Evolutionary conservation across 2,329 filamentous ascomycete genomes (phyloP), one percentile per base, ranked within the genome.

Genomic region (Epicoccum sorghinum): DNA sequence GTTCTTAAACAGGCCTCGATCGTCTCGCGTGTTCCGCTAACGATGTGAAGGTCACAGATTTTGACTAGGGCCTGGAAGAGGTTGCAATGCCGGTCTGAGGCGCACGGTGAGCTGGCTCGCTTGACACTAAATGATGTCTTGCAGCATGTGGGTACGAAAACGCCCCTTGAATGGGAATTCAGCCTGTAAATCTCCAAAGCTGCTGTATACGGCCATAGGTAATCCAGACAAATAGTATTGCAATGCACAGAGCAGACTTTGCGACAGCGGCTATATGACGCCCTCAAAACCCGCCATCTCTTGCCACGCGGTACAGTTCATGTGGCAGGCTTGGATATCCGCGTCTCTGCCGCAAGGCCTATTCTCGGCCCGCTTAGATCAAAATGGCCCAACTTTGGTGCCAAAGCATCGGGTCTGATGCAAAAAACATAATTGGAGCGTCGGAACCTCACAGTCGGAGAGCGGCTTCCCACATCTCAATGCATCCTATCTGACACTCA

Each of bases 361-460:
- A 51, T 52, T 50, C 48, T 55, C 48, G 45, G 48, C 57, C 52
- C 46, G 53, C 49, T 48, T 50, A 51, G 53, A 52, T 40, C 47
- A 43, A 32, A 47, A 55, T 55, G 42, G 47, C 42, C 47, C 47
- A 51, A 39, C 39, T 48, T 33, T 47, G 55, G 47, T 50, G 52
- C 56, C 56, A 55, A 33, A 52, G 52, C 40, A 47, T 41, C 52
- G 56, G 56, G 56, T 52, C 44, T 42, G 23, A 43, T 36, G 56
- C 51, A 60, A 61, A 61, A 59, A 44, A 47, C 47, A 46, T 57
- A 52, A 62, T 62, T 62, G 60, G 52, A 52, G 52, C 48, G 46
- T 35, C 58, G 52, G 50, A 52, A 59, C 56, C 52, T 58, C 45
- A 55, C 47, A 42, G 35, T 52, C 52, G 42, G 40, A 45, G 43